Base-by-base conservation (phyloP, 1,284 basidiomycete species). In the Ustilago hordei region DNA sequence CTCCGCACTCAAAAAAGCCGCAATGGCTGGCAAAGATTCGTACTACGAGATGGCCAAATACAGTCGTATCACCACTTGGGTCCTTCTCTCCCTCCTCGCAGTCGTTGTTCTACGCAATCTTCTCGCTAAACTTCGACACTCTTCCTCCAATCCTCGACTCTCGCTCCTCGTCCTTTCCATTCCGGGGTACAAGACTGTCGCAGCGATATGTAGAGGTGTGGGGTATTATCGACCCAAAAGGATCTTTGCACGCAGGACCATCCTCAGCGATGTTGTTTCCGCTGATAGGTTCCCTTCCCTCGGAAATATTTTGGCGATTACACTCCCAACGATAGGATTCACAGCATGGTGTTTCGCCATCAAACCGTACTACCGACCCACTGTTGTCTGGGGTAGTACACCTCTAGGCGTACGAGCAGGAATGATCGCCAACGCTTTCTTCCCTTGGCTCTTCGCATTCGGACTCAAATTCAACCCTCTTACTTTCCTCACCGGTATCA, bases 41-140 rank as follows among this genome's bases (percentile, higher is more conserved):
- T 76, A 76, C 56, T 76, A 76, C 62, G 65, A 68, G 82, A 99
- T 99, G 97, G 97, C 98, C 87, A 95, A 92, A 39, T 95, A 99
- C 84, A 94, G 94, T 7, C 90, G 92, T 55, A 98, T 98, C 85
- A 98, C 96, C 58, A 71, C 74, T 6, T 76, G 74, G 74, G 53
- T 76, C 8, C 34, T 76, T 6, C 69, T 76, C n/a, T 39, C 59
- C 35, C 19, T 76, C 2, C 52, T 76, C 31, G 74, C 50, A 6
- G 11, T 76, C 4, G 64, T 67, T 13, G 57, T 76, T 36, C 43
- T 69, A 28, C 74, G 74, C 17, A 35, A 52, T 11, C 52, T 76
- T 6, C 9, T 76, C 28, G 47, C 69, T 3, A 55, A 41, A 38
- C 17, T 71, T 3, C 64, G 74, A 3, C 63, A 71, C 43, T 19